Evolutionary conservation across 805 yeast genomes (phyloP).

Genomic region (Kazachstania africana): DNA sequence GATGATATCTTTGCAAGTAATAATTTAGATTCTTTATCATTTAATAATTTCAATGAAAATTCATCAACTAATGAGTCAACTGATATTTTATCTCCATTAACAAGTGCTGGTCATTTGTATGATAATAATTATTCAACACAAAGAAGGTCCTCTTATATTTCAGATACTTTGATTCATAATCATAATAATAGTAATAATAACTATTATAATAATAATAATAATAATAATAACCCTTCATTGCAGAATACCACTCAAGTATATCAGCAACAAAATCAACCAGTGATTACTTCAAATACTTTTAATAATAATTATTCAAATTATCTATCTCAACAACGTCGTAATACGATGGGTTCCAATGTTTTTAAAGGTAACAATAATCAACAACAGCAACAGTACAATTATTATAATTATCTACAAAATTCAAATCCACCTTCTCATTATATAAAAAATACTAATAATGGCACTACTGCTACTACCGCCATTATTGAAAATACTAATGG

Average conservation of each 20-base stretch:
- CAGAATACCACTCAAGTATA: neutral
- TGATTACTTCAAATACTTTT: no score
- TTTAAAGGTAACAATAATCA: no score
- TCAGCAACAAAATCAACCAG: neutral
- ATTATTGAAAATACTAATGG: neutral
- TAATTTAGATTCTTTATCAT: neutral
- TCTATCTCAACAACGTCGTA: no score
- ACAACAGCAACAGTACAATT: neutral
- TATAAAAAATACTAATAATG: no score
- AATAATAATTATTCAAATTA: no score
- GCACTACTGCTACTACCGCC: no score
- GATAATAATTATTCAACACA: slow-evolving; percentile 34
- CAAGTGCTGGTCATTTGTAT: neutral
- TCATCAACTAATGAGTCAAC: no score
- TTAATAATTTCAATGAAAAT: neutral
- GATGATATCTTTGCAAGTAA: neutral
- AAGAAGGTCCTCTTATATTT: slow-evolving; percentile 66
- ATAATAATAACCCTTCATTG: neutral
- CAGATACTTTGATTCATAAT: slow-evolving; percentile 42
- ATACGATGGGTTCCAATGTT: no score
- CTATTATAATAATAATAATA: neutral
- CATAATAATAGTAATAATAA: slow-evolving; percentile 1
- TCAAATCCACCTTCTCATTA: no score
- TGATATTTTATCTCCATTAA: slow-evolving; percentile 1
- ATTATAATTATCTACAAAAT: neutral